Base-by-base conservation (phyloP, 2,329 filamentous ascomycete genomes). In the Xylaria sp. region DNA sequence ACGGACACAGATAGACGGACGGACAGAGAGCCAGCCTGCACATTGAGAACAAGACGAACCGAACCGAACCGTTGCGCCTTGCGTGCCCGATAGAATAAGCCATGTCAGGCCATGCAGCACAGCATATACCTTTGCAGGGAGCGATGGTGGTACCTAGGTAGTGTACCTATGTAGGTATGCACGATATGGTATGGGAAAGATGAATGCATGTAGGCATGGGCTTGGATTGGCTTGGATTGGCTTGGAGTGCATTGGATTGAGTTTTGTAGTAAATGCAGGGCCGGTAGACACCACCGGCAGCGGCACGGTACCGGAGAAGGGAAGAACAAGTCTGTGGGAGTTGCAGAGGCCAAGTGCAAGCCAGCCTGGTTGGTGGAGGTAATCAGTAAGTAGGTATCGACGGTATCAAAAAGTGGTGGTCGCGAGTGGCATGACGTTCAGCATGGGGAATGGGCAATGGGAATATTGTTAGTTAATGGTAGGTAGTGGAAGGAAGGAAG, bases 51-150 rank as follows among this genome's bases (percentile, higher is more conserved):
- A 41, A 66, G 54, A 48, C 59, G 46, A 67, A 50, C 62, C 65
- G 59, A 67, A 50, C 57, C 65, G 59, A 67, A 55, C 65, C 52
- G 65, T 69, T 69, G 56, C 67, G 55, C 63, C 67, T 66, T 55
- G 67, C 54, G 63, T 59, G 20, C 54, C 63, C 67, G 67, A 69
- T 69, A 57, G 41, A 57, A 62, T 60, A 48, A 63, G 63, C 63
- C 61, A 67, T 69, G 67, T 61, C 64, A 62, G 59, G 41, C 41
- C 56, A 61, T 46, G 51, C 62, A 66, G 63, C 52, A 54, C 13
- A 46, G 18, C 7, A 15, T n/a, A n/a, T 18, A 18, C 41, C 15
- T 18, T 46, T 2, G 18, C 6, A 18, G 28, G 5, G 51, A 4
- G 10, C 34, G 39, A 18, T 18, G n/a, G 37, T 46, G 9, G 10